Conservation (phyloP, 139 green algal genomes). For the Chlamydomonas sp. region DNA sequence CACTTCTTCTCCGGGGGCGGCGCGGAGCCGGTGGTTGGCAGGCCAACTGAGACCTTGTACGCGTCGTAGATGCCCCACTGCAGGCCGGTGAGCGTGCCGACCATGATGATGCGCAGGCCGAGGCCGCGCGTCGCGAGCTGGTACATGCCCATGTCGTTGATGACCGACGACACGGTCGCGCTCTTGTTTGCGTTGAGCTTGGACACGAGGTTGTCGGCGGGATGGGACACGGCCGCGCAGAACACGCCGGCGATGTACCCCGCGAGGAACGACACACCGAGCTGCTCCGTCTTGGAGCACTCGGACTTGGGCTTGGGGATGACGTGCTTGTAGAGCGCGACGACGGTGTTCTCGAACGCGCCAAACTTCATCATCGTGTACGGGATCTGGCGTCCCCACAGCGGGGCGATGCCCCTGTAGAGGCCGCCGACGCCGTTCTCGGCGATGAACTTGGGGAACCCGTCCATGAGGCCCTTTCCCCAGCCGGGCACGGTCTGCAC, state of each 20-base stretch:
- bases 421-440: slow-evolving; percentile 56
- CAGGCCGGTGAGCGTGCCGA: slow-evolving; percentile 83
- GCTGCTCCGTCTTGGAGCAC: slow-evolving; percentile 86
- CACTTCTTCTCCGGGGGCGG: neutral
- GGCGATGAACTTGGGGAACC: slow-evolving; percentile 78
- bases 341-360: slow-evolving; percentile 84
- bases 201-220: slow-evolving; percentile 90
- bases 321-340: slow-evolving; percentile 83
- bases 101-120: slow-evolving; percentile 86
- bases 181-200: slow-evolving; percentile 87
- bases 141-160: slow-evolving; percentile 79
- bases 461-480: slow-evolving; percentile 72
- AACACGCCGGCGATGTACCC: slow-evolving; percentile 86
- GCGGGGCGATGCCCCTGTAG: slow-evolving; percentile 76
- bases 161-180: slow-evolving; percentile 46
- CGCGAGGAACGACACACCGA: slow-evolving; percentile 78
- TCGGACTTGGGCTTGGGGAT: slow-evolving; percentile 84
- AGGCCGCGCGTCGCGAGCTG: slow-evolving; percentile 74
- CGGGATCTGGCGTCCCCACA: slow-evolving; percentile 89
- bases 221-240: slow-evolving; percentile 82
- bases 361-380: slow-evolving; percentile 98
- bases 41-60: slow-evolving; percentile 54
- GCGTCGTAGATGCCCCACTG: slow-evolving; percentile 81
- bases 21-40: slow-evolving; percentile 42
- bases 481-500: slow-evolving; percentile 87